These are phyloP conservation scores for Delitschia confertaspora DNA, from an alignment of 495 filamentous ascomycete genomes.

Conservation along the genomic window DNA sequence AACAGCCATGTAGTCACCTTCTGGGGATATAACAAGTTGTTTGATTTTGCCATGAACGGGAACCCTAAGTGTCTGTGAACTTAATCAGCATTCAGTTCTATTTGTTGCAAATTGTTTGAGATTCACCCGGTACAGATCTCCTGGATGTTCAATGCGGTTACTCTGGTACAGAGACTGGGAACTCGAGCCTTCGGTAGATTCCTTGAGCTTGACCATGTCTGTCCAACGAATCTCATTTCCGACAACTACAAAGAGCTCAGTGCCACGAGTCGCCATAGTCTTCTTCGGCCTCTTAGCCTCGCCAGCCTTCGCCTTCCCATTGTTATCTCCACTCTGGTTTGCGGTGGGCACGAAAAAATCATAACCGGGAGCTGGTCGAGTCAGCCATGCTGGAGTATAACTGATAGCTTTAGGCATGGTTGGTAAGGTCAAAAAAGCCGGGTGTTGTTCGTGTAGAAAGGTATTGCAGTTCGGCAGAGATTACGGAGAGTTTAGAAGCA, in stretches of 20 bases:
- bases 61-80: conserved; percentile 51
- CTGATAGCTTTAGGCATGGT: conserved; percentile 70
- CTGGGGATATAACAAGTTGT: conserved; percentile 73
- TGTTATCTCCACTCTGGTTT: conserved; percentile 19
- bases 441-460: neutral
- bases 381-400: conserved; percentile 77
- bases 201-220: conserved; percentile 64
- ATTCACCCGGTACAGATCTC: neutral
- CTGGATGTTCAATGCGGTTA: neutral
- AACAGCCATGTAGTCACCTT: conserved; percentile 69
- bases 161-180: neutral
- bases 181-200: no score
- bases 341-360: conserved; percentile 53
- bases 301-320: neutral
- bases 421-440: neutral
- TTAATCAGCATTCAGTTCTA: conserved; percentile 11
- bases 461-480: neutral
- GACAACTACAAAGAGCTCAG: conserved; percentile 73
- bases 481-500: no score
- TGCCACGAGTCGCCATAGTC: conserved; percentile 64
- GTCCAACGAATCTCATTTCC: conserved; percentile 84
- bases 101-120: neutral
- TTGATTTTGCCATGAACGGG: conserved; percentile 65
- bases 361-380: conserved; percentile 62
- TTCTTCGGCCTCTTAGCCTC: conserved; percentile 30